These are phyloP conservation scores for Biscutella auriculata DNA, from an alignment of 441 rosid species.

Conservation along the genomic window DNA sequence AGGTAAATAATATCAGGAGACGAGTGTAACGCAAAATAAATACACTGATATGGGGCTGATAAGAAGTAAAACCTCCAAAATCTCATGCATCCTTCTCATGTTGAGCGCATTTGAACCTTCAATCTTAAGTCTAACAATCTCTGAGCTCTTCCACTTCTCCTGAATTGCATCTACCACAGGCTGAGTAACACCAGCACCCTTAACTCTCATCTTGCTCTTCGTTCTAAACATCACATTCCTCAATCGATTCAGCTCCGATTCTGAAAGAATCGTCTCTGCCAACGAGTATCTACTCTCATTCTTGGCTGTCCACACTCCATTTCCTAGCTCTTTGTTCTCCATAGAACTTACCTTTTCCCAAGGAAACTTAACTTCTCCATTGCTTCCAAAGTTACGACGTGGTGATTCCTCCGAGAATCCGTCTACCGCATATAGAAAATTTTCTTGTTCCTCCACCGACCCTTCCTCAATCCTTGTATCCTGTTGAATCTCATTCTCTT, in stretches of 20 bases:
- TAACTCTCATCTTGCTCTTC: slow-evolving; percentile 49
- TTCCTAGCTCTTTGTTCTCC: slow-evolving; percentile 23
- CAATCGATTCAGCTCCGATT: slow-evolving; percentile 62
- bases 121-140: slow-evolving; percentile 69
- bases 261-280: slow-evolving; percentile 73
- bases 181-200: slow-evolving; percentile 62
- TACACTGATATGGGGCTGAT: background rate
- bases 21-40: background rate
- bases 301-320: slow-evolving; percentile 40
- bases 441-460: slow-evolving; percentile 47
- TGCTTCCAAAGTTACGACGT: slow-evolving; percentile 29
- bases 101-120: slow-evolving; percentile 82
- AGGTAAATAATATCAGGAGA: too few relatives aligned
- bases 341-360: slow-evolving; percentile 59
- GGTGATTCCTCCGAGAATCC: slow-evolving; percentile 46
- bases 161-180: slow-evolving; percentile 58
- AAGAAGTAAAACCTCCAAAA: slow-evolving; percentile 58
- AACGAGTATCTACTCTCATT: slow-evolving; percentile 47
- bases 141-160: slow-evolving; percentile 67
- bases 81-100: slow-evolving; percentile 83
- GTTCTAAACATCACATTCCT: slow-evolving; percentile 57
- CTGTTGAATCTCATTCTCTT: slow-evolving; percentile 17
- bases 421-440: slow-evolving; percentile 42
- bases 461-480: slow-evolving; percentile 52
- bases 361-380: slow-evolving; percentile 56